Conservation (phyloP, 2,329 filamentous ascomycete species). For the Lasiodiplodia sp. region DNA sequence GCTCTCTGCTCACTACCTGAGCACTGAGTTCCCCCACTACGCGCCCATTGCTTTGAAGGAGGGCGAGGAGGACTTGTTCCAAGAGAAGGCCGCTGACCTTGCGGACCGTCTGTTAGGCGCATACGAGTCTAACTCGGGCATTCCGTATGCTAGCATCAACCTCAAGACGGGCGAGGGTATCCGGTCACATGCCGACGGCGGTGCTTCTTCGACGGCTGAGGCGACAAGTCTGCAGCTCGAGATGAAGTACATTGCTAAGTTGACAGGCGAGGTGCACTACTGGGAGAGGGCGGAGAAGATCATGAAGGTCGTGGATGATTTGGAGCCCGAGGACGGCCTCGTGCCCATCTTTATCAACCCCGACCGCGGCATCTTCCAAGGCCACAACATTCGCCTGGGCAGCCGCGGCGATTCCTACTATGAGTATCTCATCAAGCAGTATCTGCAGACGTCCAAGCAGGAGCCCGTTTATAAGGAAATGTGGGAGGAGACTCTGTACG, state of each 20-base stretch:
- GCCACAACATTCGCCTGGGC: conserved; percentile 86
- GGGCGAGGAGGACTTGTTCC: conserved; percentile 86
- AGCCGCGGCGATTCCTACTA: conserved; percentile 98
- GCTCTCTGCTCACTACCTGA: conserved; percentile 93
- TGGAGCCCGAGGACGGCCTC: conserved; percentile 79
- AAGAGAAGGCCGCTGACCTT: conserved; percentile 94
- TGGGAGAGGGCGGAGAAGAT: conserved; percentile 93
- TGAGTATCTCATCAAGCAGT: conserved; percentile 98
- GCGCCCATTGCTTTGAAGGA: conserved; percentile 75
- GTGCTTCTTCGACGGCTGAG: conserved; percentile 93
- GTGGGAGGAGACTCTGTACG: conserved; percentile 86
- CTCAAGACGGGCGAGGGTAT: conserved; percentile 78
- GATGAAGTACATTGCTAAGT: conserved; percentile 94
- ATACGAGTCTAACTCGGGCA: conserved; percentile 84
- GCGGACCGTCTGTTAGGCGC: conserved; percentile 86
- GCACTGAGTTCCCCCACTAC: conserved; percentile 79
- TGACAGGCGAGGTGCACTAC: conserved; percentile 90
- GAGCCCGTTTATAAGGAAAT: conserved; percentile 88
- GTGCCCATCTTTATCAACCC: conserved; percentile 92
- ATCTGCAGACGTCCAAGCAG: conserved; percentile 87
- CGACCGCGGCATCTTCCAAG: conserved; percentile 77
- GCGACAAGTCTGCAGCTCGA: conserved; percentile 92
- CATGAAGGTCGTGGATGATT: conserved; percentile 88
- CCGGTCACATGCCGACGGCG: conserved; percentile 81
- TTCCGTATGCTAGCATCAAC: conserved; percentile 91